These are phyloP conservation scores for Pouteria glomerata DNA, from an alignment of 148 eudicot genomes.

Conservation along the genomic window DNA sequence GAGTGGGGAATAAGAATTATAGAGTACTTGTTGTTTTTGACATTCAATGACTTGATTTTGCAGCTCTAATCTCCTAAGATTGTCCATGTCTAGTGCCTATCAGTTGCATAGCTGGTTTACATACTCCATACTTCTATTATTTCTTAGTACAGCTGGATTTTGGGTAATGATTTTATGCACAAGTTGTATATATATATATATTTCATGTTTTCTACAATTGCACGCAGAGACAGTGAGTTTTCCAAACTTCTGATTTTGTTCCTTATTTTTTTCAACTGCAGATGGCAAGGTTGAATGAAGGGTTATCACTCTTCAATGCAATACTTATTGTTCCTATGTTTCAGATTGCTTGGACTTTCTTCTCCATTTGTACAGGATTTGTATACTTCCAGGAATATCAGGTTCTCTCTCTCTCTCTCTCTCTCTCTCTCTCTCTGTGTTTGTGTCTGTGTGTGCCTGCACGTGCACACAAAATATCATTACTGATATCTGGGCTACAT, in stretches of 20 bases:
- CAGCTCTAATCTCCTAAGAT: slow-evolving; percentile 87
- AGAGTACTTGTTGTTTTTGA: slow-evolving; percentile 5
- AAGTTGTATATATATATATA: background rate
- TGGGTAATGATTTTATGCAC: slow-evolving; percentile 51
- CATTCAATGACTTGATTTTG: slow-evolving; percentile 19
- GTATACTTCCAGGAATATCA: slow-evolving; percentile 95
- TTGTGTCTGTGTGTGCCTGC: too few species aligned
- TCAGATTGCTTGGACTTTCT: slow-evolving; percentile 97
- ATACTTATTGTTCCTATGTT: slow-evolving; percentile 97
- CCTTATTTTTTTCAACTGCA: slow-evolving; percentile 25
- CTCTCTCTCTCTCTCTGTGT: background rate
- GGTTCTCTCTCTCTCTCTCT: slow-evolving; percentile 37
- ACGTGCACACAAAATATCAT: too few species aligned
- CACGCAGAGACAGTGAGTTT: background rate
- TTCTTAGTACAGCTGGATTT: slow-evolving; percentile 95
- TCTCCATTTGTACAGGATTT: slow-evolving; percentile 98
- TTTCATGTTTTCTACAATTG: background rate
- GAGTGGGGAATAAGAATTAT: background rate
- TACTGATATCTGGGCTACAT: too few species aligned
- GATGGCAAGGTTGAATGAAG: slow-evolving; percentile 98
- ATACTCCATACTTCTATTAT: slow-evolving; percentile 78
- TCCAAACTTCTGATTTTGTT: slow-evolving; percentile 9
- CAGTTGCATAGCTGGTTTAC: slow-evolving; percentile 89
- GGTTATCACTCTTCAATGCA: slow-evolving; percentile 80
- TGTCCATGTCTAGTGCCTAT: slow-evolving; percentile 83